A percentile compares a stretch with the other conserved stretches of the same genome.
phyloP scores from a whole-genome alignment of 2,329 filamentous ascomycete genomes.

The Curvularia sp. region DNA sequence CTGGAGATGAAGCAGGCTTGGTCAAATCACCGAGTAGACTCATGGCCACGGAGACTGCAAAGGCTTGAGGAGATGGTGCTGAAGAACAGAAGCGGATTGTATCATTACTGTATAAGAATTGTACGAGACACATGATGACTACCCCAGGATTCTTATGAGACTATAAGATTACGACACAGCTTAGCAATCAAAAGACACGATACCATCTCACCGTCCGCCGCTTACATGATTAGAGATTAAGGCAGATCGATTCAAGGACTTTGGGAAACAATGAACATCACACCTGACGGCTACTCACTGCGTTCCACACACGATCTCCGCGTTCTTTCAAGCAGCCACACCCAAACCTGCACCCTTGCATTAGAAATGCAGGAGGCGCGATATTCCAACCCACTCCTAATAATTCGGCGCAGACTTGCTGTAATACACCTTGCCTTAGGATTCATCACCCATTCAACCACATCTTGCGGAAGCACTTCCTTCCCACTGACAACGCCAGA shows the following conservation, averaged over 20 bases:
- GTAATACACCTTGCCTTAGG: constrained; percentile 30
- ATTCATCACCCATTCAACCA: constrained; percentile 28
- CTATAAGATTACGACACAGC: neutral
- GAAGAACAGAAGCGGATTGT: constrained; percentile 1
- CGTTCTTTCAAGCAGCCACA: constrained; percentile 29
- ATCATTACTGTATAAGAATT: constrained; percentile 7
- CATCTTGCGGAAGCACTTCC: constrained; percentile 20
- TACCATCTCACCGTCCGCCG: neutral
- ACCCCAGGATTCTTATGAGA: neutral
- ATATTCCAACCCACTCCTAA: constrained; percentile 37
- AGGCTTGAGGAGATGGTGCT: constrained; percentile 3
- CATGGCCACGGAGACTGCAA: constrained; percentile 29
- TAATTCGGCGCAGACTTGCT: constrained; percentile 32
- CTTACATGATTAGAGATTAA: neutral
- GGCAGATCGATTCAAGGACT: neutral
- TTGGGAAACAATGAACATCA: neutral
- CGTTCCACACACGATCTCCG: neutral
- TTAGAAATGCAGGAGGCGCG: constrained; percentile 30
- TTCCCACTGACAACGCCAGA: constrained; percentile 38
- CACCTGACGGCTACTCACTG: neutral
- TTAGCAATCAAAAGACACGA: neutral
- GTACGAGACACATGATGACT: constrained; percentile 9
- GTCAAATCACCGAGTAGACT: constrained; percentile 36
- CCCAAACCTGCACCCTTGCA: constrained; percentile 39
- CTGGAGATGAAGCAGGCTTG: constrained; percentile 46